phyloP scores from a whole-genome alignment of 2,329 filamentous ascomycete species.

The Colletotrichum salicis region DNA sequence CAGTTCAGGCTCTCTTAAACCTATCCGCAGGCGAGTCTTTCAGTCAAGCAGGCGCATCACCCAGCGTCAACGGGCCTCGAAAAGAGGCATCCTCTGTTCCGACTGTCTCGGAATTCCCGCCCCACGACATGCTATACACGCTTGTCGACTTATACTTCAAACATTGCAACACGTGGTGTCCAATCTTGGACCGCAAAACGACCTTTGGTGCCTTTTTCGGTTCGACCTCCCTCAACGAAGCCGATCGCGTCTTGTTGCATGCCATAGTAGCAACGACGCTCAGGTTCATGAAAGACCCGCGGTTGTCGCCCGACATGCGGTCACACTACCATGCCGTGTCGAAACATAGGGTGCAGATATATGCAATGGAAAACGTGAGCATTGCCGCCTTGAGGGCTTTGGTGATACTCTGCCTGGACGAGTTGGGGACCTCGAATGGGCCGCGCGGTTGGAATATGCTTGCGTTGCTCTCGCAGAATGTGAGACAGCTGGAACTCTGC shows the following conservation, averaged over 20 bases:
- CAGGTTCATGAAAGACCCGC: constrained; percentile 53
- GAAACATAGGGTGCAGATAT: constrained; percentile 52
- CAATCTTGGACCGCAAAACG: constrained; percentile 55
- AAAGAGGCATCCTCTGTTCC: constrained; percentile 45
- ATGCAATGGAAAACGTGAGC: constrained; percentile 54
- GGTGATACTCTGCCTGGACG: constrained; percentile 54
- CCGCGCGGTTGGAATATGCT: constrained; percentile 55
- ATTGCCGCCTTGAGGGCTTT: constrained; percentile 52
- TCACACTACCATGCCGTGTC: constrained; percentile 52
- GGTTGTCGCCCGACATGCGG: constrained; percentile 50
- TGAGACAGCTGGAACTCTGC: constrained; percentile 51
- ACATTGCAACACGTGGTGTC: constrained; percentile 70
- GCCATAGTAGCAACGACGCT: constrained; percentile 57
- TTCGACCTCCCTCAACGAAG: constrained; percentile 51
- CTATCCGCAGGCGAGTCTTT: constrained; percentile 33
- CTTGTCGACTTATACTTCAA: constrained; percentile 72
- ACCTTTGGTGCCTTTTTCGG: constrained; percentile 54
- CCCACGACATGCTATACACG: constrained; percentile 69
- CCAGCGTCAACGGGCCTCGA: constrained; percentile 19
- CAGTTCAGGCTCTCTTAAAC: constrained; percentile 38
- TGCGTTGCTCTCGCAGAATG: constrained; percentile 50
- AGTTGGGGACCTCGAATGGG: constrained; percentile 55
- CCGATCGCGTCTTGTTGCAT: constrained; percentile 53
- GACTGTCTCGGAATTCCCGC: constrained; percentile 62
- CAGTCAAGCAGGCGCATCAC: constrained; percentile 15